Base-by-base conservation (phyloP, 768 basidiomycete genomes). In the Amanita pallidorosea region DNA sequence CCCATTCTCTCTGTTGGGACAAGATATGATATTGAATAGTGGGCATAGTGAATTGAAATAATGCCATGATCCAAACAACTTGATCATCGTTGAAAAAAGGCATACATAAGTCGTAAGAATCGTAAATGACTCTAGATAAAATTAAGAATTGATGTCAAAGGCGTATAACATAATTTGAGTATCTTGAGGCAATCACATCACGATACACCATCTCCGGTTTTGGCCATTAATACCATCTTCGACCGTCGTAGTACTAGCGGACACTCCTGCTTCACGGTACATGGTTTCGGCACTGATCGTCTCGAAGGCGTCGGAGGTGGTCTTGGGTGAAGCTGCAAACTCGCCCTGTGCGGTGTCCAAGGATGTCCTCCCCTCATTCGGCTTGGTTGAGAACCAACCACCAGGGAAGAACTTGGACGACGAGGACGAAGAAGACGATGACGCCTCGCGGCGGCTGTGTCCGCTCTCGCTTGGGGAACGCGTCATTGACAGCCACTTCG, bases 321-420 rank as follows among this genome's bases (percentile, higher is more conserved):
- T 69, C 15, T 61, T 55, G 22, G 65, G 53, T 25, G 60, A 48
- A 18, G 45, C 12, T 0, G 47, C 62, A 49, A 79, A 77, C 58
- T 76, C 74, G 49, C 77, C 77, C 49, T 66, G 62, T 11, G 76
- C 77, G 47, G 69, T 64, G 49, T 79, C 77, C 35, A 78, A 55
- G 7, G 77, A 79, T 7, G 76, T 57, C 41, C 75, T 63, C 41
- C 67, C 70, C 56, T 73, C 68, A 35, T 63, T 60, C 1, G 71
- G 67, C 4, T 66, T 56, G 17, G 69, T 58, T 18, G 63, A 55
- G 53, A 71, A 71, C 77, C 77, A 79, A 1, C 72, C 75, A 31
- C 79, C 79, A 7, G 76, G 77, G 70, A 79, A 76, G 63, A 74
- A 72, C 43, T 73, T 67, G 11, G 76, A 77, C n/a, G 79, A 79